phyloP scores from a whole-genome alignment of 2,329 filamentous ascomycete species.

The Ambrosiella cleistominuta region DNA sequence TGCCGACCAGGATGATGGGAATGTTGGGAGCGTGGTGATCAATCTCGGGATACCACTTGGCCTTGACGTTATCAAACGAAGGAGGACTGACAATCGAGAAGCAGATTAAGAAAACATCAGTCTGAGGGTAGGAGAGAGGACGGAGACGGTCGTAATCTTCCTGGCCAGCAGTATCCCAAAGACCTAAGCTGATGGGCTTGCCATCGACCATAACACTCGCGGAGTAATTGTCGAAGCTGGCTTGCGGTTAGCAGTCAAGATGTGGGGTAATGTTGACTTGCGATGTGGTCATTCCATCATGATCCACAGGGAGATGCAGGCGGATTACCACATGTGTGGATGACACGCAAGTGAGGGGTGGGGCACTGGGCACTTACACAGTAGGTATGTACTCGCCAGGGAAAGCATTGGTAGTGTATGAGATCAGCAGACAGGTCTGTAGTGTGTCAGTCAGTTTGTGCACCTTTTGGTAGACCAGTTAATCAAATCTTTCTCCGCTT shows the following conservation, averaged over 20 bases:
- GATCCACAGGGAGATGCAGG: too few relatives aligned
- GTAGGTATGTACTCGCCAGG: constrained; percentile 99
- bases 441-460: constrained; percentile 6
- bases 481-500: too few relatives aligned
- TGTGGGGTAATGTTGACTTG: not conserved
- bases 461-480: not conserved
- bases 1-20: constrained; percentile 91
- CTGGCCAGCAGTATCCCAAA: constrained; percentile 98
- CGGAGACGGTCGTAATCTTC: constrained; percentile 95
- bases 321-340: too few relatives aligned
- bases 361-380: constrained; percentile 43
- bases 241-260: constrained; percentile 2
- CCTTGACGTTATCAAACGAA: constrained; percentile 97
- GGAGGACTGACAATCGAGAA: constrained; percentile 97
- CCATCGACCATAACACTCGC: constrained; percentile 98
- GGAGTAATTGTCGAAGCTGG: constrained; percentile 94
- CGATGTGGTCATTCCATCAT: not conserved
- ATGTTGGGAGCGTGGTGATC: constrained; percentile 91
- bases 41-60: constrained; percentile 98
- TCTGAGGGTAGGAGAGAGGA: constrained; percentile 93
- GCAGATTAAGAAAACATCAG: constrained; percentile 95
- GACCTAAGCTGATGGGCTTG: constrained; percentile 86
- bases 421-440: constrained; percentile 96
- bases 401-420: constrained; percentile 98
- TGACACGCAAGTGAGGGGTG: not conserved